Evolutionary conservation across 495 filamentous ascomycete species (phyloP).

Genomic region (Xylaria curta): DNA sequence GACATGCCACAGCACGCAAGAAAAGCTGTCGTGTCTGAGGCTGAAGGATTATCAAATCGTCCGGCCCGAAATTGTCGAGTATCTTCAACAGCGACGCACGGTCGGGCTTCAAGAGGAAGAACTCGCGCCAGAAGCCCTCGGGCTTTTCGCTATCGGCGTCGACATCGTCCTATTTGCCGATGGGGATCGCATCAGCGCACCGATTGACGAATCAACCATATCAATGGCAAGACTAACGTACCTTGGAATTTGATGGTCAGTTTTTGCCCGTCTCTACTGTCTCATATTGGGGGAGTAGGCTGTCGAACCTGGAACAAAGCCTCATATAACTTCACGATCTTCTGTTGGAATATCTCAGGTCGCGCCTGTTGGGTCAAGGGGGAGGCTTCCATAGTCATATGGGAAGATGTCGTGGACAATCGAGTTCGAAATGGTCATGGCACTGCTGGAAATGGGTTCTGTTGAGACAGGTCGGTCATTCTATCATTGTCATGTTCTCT

Average conservation of each 20-base stretch:
- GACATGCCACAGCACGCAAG: constrained; percentile 68
- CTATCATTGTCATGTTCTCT: constrained; percentile 11
- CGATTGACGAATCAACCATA: constrained; percentile 5
- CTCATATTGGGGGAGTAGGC: constrained; percentile 27
- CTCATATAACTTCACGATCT: constrained; percentile 90
- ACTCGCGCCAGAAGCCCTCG: constrained; percentile 95
- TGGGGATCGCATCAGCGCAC: constrained; percentile 23
- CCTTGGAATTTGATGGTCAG: constrained; percentile 39
- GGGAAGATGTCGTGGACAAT: constrained; percentile 3
- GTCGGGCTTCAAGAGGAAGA: constrained; percentile 88
- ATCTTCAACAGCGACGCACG: constrained; percentile 66
- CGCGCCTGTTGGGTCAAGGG: constrained; percentile 92
- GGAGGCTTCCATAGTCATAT: constrained; percentile 76
- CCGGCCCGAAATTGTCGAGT: constrained; percentile 69
- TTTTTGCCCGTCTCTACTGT: constrained; percentile 30
- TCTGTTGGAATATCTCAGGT: constrained; percentile 89
- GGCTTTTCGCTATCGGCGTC: constrained; percentile 68
- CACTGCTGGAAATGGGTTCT: not conserved
- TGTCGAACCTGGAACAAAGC: constrained; percentile 77
- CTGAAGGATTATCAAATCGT: constrained; percentile 77
- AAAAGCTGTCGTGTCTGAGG: constrained; percentile 81
- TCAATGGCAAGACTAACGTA: constrained; percentile 30
- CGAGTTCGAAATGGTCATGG: constrained; percentile 20
- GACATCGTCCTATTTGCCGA: constrained; percentile 49
- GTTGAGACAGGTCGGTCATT: constrained; percentile 14